Base-by-base conservation (phyloP, 2,329 filamentous ascomycete genomes). In the Iodosphaeria phyllophila region DNA sequence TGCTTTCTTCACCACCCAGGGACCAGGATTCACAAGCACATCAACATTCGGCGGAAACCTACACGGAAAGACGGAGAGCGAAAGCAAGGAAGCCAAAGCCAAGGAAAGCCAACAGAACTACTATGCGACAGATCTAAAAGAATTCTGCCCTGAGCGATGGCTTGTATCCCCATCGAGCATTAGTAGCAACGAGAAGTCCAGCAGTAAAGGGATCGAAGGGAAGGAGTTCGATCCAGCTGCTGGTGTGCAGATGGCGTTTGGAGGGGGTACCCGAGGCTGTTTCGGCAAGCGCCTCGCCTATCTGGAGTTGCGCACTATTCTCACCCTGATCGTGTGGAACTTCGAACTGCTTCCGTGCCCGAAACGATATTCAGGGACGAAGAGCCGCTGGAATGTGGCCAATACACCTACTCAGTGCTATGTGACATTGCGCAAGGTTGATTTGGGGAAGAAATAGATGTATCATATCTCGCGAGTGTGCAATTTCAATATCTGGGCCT, bases 241-340 rank as follows among this genome's bases (percentile, higher is more conserved):
- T 5, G 40, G 37, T 8, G 38, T 38, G 4, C 26, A 32, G 14
- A 7, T 41, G 9, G 17, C 18, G 2, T 44, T 43, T 29, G 39
- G 40, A 5, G 20, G 26, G 3, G 41, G 41, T 4, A 31, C 31
- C 5, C 31, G 40, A 4, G 34, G 27, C 2, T 44, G 41, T 21
- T 44, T 31, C 20, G 41, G 40, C 6, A 30, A 27, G 15, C 34
- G 30, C 22, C 17, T 43, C 13, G 40, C 37, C 7, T 28, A 34
- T n/a, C 16, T 32, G n/a, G 30, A 33, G 27, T 19, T 38, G 24
- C 20, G 28, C 11, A 20, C 34, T 7, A 18, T 34, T 10, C 15
- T 31, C 6, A 27, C 31, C 0, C 24, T 38, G 27, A 14, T 33
- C 3, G 25, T 35, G 3, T 39, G 36, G 36, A 17, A 32, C 12